A percentile compares a stretch with the other conserved stretches of the same genome.
Conservation (phyloP, 2,329 filamentous ascomycete species). For the Penicillium concentricum region DNA sequence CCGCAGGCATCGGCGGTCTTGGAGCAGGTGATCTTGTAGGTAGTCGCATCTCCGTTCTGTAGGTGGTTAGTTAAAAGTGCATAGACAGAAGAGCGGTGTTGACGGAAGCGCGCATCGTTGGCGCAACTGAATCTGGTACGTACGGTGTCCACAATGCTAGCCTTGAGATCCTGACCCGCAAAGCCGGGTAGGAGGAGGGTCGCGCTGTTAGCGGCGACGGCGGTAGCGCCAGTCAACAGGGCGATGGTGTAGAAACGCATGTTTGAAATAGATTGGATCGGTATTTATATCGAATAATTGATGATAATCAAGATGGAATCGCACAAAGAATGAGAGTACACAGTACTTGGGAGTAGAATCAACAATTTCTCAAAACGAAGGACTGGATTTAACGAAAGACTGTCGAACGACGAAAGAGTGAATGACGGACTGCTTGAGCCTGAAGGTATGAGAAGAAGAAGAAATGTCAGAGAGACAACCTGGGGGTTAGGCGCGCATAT, state of each 20-base stretch:
- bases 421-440: constrained; percentile 8
- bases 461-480: constrained; percentile 11
- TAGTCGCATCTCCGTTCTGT: constrained; percentile 23
- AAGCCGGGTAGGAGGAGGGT: constrained; percentile 25
- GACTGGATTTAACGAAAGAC: constrained; percentile 21
- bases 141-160: constrained; percentile 19
- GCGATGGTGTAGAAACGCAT: constrained; percentile 28
- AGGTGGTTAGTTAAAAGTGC: constrained; percentile 1
- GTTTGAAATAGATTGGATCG: constrained; percentile 10
- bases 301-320: constrained; percentile 5
- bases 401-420: constrained; percentile 10
- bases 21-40: constrained; percentile 25
- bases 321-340: constrained; percentile 9
- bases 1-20: constrained; percentile 16
- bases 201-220: constrained; percentile 23
- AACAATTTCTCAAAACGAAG: constrained; percentile 20
- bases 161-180: constrained; percentile 20
- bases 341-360: constrained; percentile 13
- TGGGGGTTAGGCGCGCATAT: constrained; percentile 1
- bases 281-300: not conserved
- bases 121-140: not conserved
- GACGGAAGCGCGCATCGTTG: not conserved
- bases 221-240: constrained; percentile 26
- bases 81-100: not conserved
- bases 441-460: constrained; percentile 12